A percentile compares a stretch with the other conserved stretches of the same genome.
phyloP scores from a whole-genome alignment of 2,329 filamentous ascomycete genomes.

The Diaporthe longicolla region DNA sequence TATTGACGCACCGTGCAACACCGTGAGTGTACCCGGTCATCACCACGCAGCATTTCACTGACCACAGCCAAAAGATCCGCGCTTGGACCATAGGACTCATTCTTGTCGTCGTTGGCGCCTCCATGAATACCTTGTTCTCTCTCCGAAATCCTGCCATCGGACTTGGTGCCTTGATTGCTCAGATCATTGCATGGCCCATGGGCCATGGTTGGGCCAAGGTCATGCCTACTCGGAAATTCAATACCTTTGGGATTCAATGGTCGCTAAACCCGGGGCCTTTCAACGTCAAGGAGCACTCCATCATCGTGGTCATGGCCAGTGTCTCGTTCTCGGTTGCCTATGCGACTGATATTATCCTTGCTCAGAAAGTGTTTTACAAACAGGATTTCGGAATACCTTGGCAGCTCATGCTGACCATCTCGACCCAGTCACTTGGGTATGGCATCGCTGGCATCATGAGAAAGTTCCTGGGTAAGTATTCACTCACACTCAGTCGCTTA shows the following conservation, averaged over 20 bases:
- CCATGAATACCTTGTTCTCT: slow-evolving; percentile 75
- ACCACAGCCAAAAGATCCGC: slow-evolving; percentile 34
- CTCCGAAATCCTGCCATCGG: slow-evolving; percentile 73
- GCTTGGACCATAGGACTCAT: slow-evolving; percentile 74
- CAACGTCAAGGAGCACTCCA: slow-evolving; percentile 78
- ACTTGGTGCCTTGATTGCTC: slow-evolving; percentile 72
- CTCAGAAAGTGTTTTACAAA: slow-evolving; percentile 80
- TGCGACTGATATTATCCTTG: slow-evolving; percentile 80
- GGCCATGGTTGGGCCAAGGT: slow-evolving; percentile 72
- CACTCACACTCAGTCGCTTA: neutral
- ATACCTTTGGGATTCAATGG: slow-evolving; percentile 67
- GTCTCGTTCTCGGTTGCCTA: slow-evolving; percentile 80
- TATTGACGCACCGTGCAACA: slow-evolving; percentile 76
- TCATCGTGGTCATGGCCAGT: slow-evolving; percentile 80
- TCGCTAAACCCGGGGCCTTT: slow-evolving; percentile 77
- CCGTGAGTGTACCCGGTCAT: slow-evolving; percentile 59
- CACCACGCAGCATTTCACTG: neutral
- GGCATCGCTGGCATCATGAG: slow-evolving; percentile 78
- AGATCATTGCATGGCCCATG: slow-evolving; percentile 75
- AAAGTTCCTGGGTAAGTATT: slow-evolving; percentile 69
- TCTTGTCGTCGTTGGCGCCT: slow-evolving; percentile 70
- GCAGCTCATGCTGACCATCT: slow-evolving; percentile 76
- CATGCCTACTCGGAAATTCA: slow-evolving; percentile 65
- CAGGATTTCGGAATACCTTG: slow-evolving; percentile 77
- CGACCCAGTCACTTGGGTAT: slow-evolving; percentile 78